These are phyloP conservation scores for Henningerozyma blattae DNA, from an alignment of 805 yeast species.

Conservation along the genomic window DNA sequence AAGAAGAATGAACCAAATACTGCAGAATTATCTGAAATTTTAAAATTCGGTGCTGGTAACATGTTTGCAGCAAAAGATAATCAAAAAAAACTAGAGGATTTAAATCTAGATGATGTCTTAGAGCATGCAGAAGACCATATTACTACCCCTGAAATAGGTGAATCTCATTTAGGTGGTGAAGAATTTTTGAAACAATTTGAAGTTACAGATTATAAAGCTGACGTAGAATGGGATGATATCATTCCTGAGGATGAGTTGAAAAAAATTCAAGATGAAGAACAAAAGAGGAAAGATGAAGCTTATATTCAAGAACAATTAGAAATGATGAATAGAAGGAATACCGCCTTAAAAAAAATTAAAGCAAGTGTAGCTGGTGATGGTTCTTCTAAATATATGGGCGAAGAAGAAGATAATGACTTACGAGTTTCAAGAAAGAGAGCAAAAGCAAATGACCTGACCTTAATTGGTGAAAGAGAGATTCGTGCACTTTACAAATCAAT, in stretches of 20 bases:
- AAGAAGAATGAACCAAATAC: conserved; percentile 65
- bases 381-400: conserved; percentile 27
- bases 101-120: conserved; percentile 90
- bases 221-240: conserved; percentile 97
- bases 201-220: conserved; percentile 97
- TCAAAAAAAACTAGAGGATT: conserved; percentile 88
- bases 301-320: conserved; percentile 83
- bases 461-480: conserved; percentile 74
- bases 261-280: conserved; percentile 84
- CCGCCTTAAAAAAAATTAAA: conserved; percentile 52
- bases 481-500: conserved; percentile 78
- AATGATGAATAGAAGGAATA: conserved; percentile 70
- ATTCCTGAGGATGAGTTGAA: conserved; percentile 89
- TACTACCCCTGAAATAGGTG: conserved; percentile 93
- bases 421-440: conserved; percentile 28
- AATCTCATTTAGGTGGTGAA: conserved; percentile 96
- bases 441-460: conserved; percentile 34
- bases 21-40: conserved; percentile 80
- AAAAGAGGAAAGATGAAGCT: conserved; percentile 73
- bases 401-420: conserved; percentile 28
- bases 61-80: conserved; percentile 95
- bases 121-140: conserved; percentile 96
- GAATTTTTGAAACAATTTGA: conserved; percentile 95
- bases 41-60: conserved; percentile 96
- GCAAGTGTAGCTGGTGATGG: conserved; percentile 31